Evolutionary conservation across 140 eudicot genomes (phyloP), one percentile per base, ranked within the genome.

Genomic region (Stevia rebaudiana): DNA sequence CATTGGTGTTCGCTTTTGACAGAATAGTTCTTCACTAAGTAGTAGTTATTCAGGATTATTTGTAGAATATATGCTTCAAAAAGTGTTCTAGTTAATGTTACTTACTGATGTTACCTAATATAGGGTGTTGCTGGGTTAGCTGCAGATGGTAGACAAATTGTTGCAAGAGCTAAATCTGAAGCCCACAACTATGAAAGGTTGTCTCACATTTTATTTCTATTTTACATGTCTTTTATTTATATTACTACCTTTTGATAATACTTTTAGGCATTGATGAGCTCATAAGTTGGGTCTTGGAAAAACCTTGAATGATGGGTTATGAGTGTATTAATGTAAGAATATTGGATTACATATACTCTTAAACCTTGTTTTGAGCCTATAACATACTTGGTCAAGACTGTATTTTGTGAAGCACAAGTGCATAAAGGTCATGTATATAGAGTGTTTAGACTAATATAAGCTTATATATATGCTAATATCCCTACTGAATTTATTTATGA

Each of bases 91-190:
- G 4, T 4, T 28, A 28, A 28, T 28, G 2, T n/a, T n/a, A n/a
- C 33, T 28, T 1, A 21, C 11, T 74, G 70, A 42, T 64, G 53
- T 59, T 9, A 17, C 11, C 3, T 41, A n/a, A 23, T 73, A 50
- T 70, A 91, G 96, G 96, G 95, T 70, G 92, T 91, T 71, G 96
- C 98, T 53, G 96, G 98, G 67, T 79, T 91, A 77, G 98, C 98
- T 49, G 98, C 96, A 61, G 96, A 91, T 69, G 98, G 98, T 50
- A 84, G 98, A 53, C 98, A 91, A 73, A 88, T 91, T 70, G 96
- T 91, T 78, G 83, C 96, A 11, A 73, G 98, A 73, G 95, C 96
- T 11, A 91, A 91, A 77, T 74, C 96, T 49, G 98, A 91, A 78
- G 96, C 98, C 46, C 76, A 85, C 61, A 87, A 79, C 76, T 91